Base-by-base conservation (phyloP, 225 moss, liverwort and hornwort genomes). In the Anthoceros angustus region DNA sequence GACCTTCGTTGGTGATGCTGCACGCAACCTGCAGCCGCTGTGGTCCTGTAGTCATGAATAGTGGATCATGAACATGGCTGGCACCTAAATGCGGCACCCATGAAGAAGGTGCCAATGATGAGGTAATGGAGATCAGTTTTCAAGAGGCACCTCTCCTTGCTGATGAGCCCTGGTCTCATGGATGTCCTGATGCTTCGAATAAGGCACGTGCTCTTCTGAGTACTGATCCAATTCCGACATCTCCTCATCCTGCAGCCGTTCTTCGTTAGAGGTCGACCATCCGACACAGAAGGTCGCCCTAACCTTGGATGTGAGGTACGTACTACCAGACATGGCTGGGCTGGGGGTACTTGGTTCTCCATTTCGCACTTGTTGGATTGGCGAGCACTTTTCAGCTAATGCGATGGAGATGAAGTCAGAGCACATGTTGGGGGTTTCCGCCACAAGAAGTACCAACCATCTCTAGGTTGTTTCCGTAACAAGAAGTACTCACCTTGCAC, bases 301-400 rank as follows among this genome's bases (percentile, higher is more conserved):
- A 32, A 32, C 32, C 16, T 16, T 16, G 12, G 16, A 16, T 46
- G 12, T 46, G 12, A 11, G 12, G 11, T 11, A 11, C 16, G 12
- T 55, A 18, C 23, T 55, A 55, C 55, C 8, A 20, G 55, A 23
- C 55, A 55, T 0, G 12, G 55, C 7, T 55, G n/a, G 7, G 55
- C 55, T 55, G 55, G 55, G 6, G 55, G 55, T 9, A 55, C 55
- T 55, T 55, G 55, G 55, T 55, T 55, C 23, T 55, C 55, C 55
- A 55, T 55, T 55, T 55, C 55, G 14, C 55, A 55, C 55, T 23
- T 55, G 55, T 55, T 55, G n/a, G 55, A 55, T 15, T 23, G 18
- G 55, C 55, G 55, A 55, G 55, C 55, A 55, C n/a, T 55, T 55
- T 55, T 55, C 23, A 20, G 23, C 55, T 55, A 12, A 55, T 1